phyloP scores from a whole-genome alignment of 2,329 filamentous ascomycete species.

The Apiospora phragmitis region DNA sequence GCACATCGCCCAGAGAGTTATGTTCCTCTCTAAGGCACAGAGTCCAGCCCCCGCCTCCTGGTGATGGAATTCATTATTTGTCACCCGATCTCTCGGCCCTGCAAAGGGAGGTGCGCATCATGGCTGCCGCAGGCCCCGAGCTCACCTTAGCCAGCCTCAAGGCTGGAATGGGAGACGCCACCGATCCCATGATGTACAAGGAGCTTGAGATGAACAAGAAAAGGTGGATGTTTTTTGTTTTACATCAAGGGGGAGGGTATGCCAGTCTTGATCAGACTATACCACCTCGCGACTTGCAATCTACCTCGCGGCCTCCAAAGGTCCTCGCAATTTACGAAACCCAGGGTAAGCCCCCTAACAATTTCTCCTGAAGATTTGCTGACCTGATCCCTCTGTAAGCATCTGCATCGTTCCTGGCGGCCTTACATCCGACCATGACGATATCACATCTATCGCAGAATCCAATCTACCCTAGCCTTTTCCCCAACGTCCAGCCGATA shows the following conservation, averaged over 20 bases:
- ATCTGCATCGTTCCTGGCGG: slow-evolving; percentile 50
- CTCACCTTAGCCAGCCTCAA: slow-evolving; percentile 56
- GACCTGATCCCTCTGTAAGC: slow-evolving; percentile 32
- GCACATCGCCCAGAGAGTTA: slow-evolving; percentile 28
- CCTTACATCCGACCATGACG: slow-evolving; percentile 38
- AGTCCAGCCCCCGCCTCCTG: slow-evolving; percentile 15
- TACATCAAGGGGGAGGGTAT: slow-evolving; percentile 47
- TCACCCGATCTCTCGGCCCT: slow-evolving; percentile 39
- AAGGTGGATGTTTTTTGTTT: slow-evolving; percentile 61
- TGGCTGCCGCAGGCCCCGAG: slow-evolving; percentile 53
- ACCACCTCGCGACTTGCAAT: slow-evolving; percentile 17
- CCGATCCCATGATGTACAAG: slow-evolving; percentile 48
- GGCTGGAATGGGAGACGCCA: slow-evolving; percentile 46
- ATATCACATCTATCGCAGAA: slow-evolving; percentile 48
- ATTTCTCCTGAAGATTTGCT: neutral
- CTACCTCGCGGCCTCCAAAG: slow-evolving; percentile 28
- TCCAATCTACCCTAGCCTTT: slow-evolving; percentile 41
- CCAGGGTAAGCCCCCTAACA: slow-evolving; percentile 38
- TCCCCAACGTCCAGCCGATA: slow-evolving; percentile 37
- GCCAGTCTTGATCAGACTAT: slow-evolving; percentile 21
- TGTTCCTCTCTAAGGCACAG: slow-evolving; percentile 22
- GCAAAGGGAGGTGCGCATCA: slow-evolving; percentile 54
- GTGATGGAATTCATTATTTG: slow-evolving; percentile 24
- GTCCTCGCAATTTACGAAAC: slow-evolving; percentile 54
- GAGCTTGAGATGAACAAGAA: slow-evolving; percentile 57